Evolutionary conservation across 345 rosid genomes (phyloP), one percentile per base, ranked within the genome.

Genomic region (Eucalyptus globulus): DNA sequence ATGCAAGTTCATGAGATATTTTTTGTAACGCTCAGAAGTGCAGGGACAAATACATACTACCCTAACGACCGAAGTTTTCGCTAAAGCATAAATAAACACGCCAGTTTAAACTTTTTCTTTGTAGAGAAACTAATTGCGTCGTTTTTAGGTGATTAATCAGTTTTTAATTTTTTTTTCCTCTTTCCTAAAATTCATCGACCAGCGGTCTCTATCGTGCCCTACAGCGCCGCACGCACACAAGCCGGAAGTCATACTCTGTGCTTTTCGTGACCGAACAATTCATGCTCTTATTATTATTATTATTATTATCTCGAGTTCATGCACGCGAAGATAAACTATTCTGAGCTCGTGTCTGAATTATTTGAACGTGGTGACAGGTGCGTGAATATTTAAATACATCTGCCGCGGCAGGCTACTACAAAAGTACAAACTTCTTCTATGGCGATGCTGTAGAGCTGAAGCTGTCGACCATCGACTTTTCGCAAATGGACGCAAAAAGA

Each of bases 1-100:
- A 31, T 31, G 80, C 8, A 27, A 27, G n/a, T 60, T 60, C 6
- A 60, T 60, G 67, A 27, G 8, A 27, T 11, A 12, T 26, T 11
- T 26, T 60, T 11, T 26, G 65, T 17, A 51, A 51, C 4, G 53
- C 19, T 27, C 8, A 1, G 7, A 27, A 60, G 67, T 60, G 8
- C 1, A 1, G 2, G 67, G 14, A 26, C 67, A 31, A 67, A 16
- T 3, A 0, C 5, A 9, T 31, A 2, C 5, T 65, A 3, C 44
- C 26, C 44, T 19, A 34, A 8, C 53, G 53, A 15, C 8, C 19
- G 22, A 65, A 65, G 72, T 1, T 14, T 29, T 65, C 3, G 19
- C 37, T 8, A 4, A n/a, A 65, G 40, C 76, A 65, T 65, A 65
- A 67, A 67, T 9, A 31, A 31, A 67, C 12, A 8, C 1, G 43